Evolutionary conservation across 345 rosid species (phyloP), one percentile per base, ranked within the genome.

Genomic region (Adansonia digitata): DNA sequence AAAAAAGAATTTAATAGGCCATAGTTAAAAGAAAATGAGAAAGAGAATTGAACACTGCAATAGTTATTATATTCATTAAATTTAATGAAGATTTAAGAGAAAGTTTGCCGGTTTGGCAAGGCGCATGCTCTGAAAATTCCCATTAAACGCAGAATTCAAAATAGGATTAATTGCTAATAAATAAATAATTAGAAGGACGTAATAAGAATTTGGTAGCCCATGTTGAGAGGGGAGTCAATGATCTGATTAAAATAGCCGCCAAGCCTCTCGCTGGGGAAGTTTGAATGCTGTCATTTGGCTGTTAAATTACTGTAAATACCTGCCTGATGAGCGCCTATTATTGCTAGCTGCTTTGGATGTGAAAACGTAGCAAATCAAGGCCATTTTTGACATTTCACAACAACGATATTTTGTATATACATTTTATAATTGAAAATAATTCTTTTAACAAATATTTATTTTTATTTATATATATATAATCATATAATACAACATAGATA

Each of bases 221-320:
- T 53, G 27, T 20, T 14, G 29, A 10, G 22, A 14, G n/a, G 13
- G 0, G 53, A 45, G 70, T 5, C 61, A n/a, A 27, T 7, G 64
- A 31, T 37, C 52, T 18, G 40, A 39, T 39, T 37, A 31, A 56
- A 61, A 40, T 62, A 77, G 71, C 81, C 77, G 74, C 81, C 79
- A 77, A 74, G 22, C 29, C 76, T 31, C 35, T 40, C 74, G 48
- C 62, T 10, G 46, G 26, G 4, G 20, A 65, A 26, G 67, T 72
- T 78, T 29, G 71, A 69, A 71, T 35, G 49, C 48, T 39, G 71
- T 4, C 55, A 51, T 20, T 51, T 51, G n/a, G 0, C 24, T 59
- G 67, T 56, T 46, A 45, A 59, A 73, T 76, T 70, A 61, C 72
- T 29, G 42, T 26, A 26, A 42, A 5, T 76, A 62, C 64, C 77